These are phyloP conservation scores for Fraxinus baroniana DNA, from an alignment of 305 asterid species.

Conservation along the genomic window DNA sequence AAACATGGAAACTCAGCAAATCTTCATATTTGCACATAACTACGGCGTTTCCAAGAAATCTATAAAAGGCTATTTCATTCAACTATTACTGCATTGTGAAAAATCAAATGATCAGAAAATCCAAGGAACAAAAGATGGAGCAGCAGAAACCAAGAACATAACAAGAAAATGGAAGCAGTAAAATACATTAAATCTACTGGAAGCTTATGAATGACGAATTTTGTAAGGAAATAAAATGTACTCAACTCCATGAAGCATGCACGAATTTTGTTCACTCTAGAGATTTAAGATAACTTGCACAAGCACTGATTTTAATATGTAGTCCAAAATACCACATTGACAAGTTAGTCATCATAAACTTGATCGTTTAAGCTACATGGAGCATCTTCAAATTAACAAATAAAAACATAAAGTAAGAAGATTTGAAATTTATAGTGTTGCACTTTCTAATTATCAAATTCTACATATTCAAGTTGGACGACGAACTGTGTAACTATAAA, in stretches of 20 bases:
- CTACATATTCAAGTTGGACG: not conserved
- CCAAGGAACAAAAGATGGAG: not conserved
- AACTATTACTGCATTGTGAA: not conserved
- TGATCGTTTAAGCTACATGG: not conserved
- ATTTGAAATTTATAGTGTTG: not conserved
- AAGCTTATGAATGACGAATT: not conserved
- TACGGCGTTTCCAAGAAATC: not conserved
- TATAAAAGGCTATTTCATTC: not conserved
- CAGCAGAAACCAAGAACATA: not conserved
- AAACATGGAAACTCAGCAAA: not conserved
- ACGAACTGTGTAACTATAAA: constrained; percentile 7
- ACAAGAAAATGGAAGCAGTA: not conserved
- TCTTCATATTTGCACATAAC: not conserved
- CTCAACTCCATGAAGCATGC: not conserved
- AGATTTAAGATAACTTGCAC: not conserved
- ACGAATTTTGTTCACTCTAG: not conserved
- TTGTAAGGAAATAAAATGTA: not conserved
- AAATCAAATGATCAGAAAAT: not conserved
- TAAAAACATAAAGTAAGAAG: not conserved
- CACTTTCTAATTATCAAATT: not conserved
- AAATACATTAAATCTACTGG: not conserved
- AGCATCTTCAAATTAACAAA: not conserved
- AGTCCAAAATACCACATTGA: not conserved
- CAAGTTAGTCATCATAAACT: not conserved
- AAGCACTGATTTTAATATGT: not conserved